Evolutionary conservation across 352 stramenopile genomes (phyloP).

Genomic region (Phytophthora megakarya): DNA sequence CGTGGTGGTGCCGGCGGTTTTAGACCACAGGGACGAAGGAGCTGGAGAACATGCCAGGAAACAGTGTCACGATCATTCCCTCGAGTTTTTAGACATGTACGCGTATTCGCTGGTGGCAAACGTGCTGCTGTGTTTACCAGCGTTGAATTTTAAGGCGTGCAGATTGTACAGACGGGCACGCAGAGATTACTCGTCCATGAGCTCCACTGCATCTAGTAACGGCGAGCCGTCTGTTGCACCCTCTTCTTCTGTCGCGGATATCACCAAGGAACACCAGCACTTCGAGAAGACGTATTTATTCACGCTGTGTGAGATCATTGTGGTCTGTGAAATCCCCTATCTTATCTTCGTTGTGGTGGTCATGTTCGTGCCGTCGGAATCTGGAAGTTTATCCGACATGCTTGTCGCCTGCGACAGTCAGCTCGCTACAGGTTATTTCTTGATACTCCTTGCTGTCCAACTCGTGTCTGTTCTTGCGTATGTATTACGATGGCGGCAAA

Average conservation of each 20-base stretch:
- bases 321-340: slow-evolving; percentile 80
- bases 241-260: slow-evolving; percentile 34
- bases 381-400: slow-evolving; percentile 43
- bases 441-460: slow-evolving; percentile 52
- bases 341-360: slow-evolving; percentile 59
- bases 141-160: slow-evolving; percentile 65
- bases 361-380: slow-evolving; percentile 46
- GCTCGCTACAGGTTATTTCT: slow-evolving; percentile 36
- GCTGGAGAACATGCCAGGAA: slow-evolving; percentile 22
- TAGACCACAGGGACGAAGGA: slow-evolving; percentile 27
- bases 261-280: slow-evolving; percentile 53
- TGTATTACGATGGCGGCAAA: slow-evolving; percentile 74
- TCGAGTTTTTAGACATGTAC: slow-evolving; percentile 71
- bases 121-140: slow-evolving; percentile 68
- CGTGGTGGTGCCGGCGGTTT: slow-evolving; percentile 49
- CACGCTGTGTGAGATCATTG: slow-evolving; percentile 74
- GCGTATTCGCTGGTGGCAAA: slow-evolving; percentile 66
- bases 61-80: slow-evolving; percentile 56
- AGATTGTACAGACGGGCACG: slow-evolving; percentile 50
- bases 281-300: slow-evolving; percentile 76
- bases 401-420: slow-evolving; percentile 39
- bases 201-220: slow-evolving; percentile 37
- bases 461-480: slow-evolving; percentile 62
- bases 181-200: slow-evolving; percentile 25
- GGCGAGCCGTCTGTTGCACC: slow-evolving; percentile 25